Base-by-base conservation (phyloP, 2,329 filamentous ascomycete genomes). In the Ophiosphaerella herpotricha region DNA sequence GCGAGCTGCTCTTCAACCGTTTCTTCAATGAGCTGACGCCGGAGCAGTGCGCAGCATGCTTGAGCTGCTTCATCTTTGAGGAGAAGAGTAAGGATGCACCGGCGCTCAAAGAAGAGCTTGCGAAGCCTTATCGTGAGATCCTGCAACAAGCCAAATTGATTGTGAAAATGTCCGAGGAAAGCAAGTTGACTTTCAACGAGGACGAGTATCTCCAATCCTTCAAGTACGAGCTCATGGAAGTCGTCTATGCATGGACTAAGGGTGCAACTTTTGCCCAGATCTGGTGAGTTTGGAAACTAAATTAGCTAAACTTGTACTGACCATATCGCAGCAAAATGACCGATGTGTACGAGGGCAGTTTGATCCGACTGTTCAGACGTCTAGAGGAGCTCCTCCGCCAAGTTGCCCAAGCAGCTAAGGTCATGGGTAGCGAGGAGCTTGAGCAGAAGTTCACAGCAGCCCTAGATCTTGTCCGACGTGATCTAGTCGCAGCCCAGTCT, bases 1-100 rank as follows among this genome's bases (percentile, higher is more conserved):
- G 90, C 11, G 94, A 99, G 74, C 81, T 99, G 24, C 82, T 99
- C 0, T 97, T 99, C 75, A 95, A 97, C 73, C 85, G 92, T 34
- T 97, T 97, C 81, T 99, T 99, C 82, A 99, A 97, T 71, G 92
- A 97, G 68, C 79, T 97, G 37, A 86, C 86, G 0, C 91, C 94
- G 0, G 93, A 97, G 73, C 83, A 93, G 59, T 90, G 88, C 63
- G 94, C 94, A 1, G 84, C 93, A 0, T 85, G 92, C 5, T 81
- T 99, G 51, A 95, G 90, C 64, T 92, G 90, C 68, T 97, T 99
- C 77, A 94, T 99, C 58, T 97, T 97, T 61, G 95, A 99, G 69
- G 94, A 99, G 77, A 96, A 95, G 80, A 86, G 90, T 40, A 89
- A 93, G 63, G 86, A 92, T 11, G 78, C 85, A 3, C 82, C 85